phyloP scores from a whole-genome alignment of 108 stramenopile species.

The Aurantiochytrium sp. region DNA sequence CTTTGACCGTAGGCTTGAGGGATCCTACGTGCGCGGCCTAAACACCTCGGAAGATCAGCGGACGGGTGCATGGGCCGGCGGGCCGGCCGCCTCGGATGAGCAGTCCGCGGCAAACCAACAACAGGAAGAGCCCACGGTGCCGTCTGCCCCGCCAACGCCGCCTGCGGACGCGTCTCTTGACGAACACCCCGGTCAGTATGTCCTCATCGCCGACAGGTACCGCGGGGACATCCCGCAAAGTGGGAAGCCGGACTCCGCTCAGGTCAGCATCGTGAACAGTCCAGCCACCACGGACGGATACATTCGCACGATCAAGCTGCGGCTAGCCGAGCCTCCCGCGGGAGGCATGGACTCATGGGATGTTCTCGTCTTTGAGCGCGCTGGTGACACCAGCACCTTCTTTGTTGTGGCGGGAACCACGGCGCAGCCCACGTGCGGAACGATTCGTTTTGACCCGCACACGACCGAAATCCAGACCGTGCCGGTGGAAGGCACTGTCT shows the following conservation, averaged over 20 bases:
- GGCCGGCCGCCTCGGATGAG: not conserved
- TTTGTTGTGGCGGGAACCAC: not conserved
- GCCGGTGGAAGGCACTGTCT: not conserved
- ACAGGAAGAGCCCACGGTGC: not conserved
- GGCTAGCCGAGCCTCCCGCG: constrained; percentile 19
- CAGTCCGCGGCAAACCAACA: not conserved
- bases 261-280: constrained; percentile 21
- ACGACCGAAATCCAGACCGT: constrained; percentile 1
- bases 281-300: not conserved
- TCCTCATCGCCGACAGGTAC: constrained; percentile 17
- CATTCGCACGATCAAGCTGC: not conserved
- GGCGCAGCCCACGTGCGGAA: not conserved
- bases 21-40: not conserved
- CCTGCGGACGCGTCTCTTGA: not conserved
- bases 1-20: not conserved
- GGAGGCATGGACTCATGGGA: not conserved
- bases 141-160: not conserved
- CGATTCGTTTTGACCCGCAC: constrained; percentile 5
- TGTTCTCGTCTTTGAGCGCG: constrained; percentile 17
- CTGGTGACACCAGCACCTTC: constrained; percentile 20
- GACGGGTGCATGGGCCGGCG: not conserved
- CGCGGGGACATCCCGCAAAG: constrained; percentile 10
- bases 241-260: constrained; percentile 7
- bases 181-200: not conserved
- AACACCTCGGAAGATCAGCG: not conserved